Base-by-base conservation (phyloP, 768 basidiomycete species). In the Calocybe indica region DNA sequence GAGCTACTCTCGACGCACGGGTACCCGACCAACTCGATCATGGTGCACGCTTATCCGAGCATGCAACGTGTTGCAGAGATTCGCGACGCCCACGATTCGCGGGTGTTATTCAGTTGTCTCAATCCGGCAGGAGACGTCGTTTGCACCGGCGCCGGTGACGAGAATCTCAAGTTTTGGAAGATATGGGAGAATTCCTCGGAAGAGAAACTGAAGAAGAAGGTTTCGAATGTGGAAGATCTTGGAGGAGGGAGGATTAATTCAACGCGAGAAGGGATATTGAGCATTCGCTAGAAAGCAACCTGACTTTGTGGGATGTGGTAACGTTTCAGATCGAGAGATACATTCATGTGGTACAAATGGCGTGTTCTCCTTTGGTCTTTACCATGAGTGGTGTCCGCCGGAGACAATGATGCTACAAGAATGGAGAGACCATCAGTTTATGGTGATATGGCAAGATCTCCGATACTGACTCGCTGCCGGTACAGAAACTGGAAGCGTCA, bases 101-200 rank as follows among this genome's bases (percentile, higher is more conserved):
- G 96, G 3, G 89, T 98, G 44, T 69, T 98, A 37, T 92, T 87
- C 61, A 90, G 87, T 47, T 81, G 85, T 14, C 62, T 96, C 6
- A 81, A 87, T 47, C 96, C 96, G 2, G 86, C 82, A 6, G 96
- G 96, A 0, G 92, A 93, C 55, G 83, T 92, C 4, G 84, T 99
- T 7, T 88, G 83, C 53, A 98, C 95, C 0, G 92, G 89, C 6
- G 92, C 91, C 1, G 88, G 88, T 0, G 96, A 98, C 59, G 95
- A 98, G 73, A 94, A 94, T 59, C 72, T 98, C 58, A 98, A 97
- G 72, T 95, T 95, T 67, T 95, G 93, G 93, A 80, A 82, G 49
- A 75, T 91, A 35, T 90, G 88, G 88, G 88, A 89, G 42, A 64
- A 74, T 37, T 72, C 68, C 7, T 69, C 66, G 53, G 67, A 66